Base-by-base conservation (phyloP, 2,329 filamentous ascomycete species). In the Ceratocystis papillata region DNA sequence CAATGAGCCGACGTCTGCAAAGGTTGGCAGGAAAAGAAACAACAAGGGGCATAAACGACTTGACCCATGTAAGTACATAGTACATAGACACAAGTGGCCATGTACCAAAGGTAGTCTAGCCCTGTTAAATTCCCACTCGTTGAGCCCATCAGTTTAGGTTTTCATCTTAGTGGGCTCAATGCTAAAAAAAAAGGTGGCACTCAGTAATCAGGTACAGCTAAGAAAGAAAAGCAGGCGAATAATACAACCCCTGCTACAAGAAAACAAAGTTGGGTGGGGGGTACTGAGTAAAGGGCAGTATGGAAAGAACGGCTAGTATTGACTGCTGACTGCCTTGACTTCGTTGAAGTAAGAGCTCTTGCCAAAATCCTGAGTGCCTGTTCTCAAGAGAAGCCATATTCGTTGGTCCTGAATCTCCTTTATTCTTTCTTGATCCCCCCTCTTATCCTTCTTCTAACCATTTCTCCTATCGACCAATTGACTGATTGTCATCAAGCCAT, bases 351-450 rank as follows among this genome's bases (percentile, higher is more conserved):
- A 50, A 53, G 46, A 59, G 48, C 20, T 55, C 20, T 59, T 67
- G 66, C 63, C 63, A 67, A 67, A 67, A 65, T 65, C 63, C 60
- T 44, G 46, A 41, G 48, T 59, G 22, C 28, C 67, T 64, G 63
- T 61, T 30, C 46, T 63, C 63, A 22, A 41, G 55, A 10, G 25
- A 25, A 44, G 63, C 55, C 28, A 46, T 53, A 45, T 45, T 60
- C 48, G 67, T 53, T 63, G 65, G 41, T 55, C 44, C 61, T 48
- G 60, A 48, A 50, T 28, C 48, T 53, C 48, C 48, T 53, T 53
- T 53, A 53, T 53, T 65, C 30, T 53, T 61, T 17, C 57, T 46
- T n/a, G 28, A 44, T 62, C 50, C 12, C 50, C 57, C 44, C 61
- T 41, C 10, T n/a, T 48, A 25, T 62, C 48, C 25, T 53, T 20